Evolutionary conservation across 2,329 filamentous ascomycete species (phyloP), one percentile per base, ranked within the genome.

Genomic region (Beauveria rudraprayagi): DNA sequence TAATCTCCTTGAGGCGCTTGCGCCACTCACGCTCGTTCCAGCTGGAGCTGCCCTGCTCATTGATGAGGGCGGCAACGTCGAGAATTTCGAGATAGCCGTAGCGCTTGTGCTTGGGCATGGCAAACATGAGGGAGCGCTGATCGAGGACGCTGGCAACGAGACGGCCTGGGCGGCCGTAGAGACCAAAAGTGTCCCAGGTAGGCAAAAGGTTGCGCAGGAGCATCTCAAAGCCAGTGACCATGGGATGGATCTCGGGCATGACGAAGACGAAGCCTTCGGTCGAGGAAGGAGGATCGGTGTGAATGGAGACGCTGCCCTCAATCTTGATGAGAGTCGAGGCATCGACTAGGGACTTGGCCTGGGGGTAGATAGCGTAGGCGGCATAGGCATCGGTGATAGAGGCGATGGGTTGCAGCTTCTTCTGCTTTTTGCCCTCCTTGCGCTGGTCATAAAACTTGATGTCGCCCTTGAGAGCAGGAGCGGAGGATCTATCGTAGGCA

Each of bases 191-290:
- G 71, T 99, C 94, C 79, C 91, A 99, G 0, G 92, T 90, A 0
- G 94, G 94, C 71, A 99, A 95, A 14, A 99, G 79, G 76, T 90
- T 97, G 51, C 91, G 85, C 40, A 99, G 80, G 81, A 99, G 88
- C 81, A 95, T 97, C 73, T 97, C 94, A 67, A 97, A 96, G 0
- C 94, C 94, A 60, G 86, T 90, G 14, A 99, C 89, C 19, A 91
- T 92, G n/a, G 93, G 88, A 69, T 91, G 91, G 1, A 89, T 84
- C 73, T 99, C 94, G 4, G 94, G 94, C 92, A 99, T 97, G 66
- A 97, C 87, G 70, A 99, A 99, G 5, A 99, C 91, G 68, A 97
- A 97, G 0, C 94, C 94, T 71, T 99, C 94, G 0, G 89, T 89
- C 2, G 86, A 85, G 0, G 88, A 87, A 26, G 91, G 86, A 9